A percentile compares a stretch with the other conserved stretches of the same genome.
phyloP scores from a whole-genome alignment of 495 filamentous ascomycete species.

The Lasiosphaeria ovina region DNA sequence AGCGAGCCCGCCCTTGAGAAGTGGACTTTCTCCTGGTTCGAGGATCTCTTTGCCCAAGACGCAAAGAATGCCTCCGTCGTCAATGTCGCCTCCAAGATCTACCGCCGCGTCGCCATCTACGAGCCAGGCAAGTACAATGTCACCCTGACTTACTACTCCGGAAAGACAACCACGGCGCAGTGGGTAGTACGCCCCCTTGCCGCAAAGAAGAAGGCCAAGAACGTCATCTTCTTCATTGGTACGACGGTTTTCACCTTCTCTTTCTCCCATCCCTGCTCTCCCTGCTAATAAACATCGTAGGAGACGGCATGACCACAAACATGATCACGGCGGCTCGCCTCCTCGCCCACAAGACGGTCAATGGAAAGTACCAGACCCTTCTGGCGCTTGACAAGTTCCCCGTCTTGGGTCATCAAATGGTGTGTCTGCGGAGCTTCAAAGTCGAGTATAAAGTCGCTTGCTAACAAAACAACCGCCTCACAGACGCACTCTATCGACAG shows the following conservation, averaged over 20 bases:
- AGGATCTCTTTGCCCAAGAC: constrained; percentile 70
- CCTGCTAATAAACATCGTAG: constrained; percentile 17
- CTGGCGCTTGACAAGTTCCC: constrained; percentile 72
- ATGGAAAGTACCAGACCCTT: constrained; percentile 67
- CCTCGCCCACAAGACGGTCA: constrained; percentile 70
- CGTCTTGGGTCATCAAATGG: constrained; percentile 67
- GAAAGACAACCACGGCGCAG: constrained; percentile 59
- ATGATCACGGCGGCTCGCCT: constrained; percentile 72
- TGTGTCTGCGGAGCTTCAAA: background rate
- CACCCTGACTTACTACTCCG: constrained; percentile 65
- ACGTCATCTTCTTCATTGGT: constrained; percentile 74
- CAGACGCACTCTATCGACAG: constrained; percentile 67
- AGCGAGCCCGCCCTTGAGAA: constrained; percentile 61
- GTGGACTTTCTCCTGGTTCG: constrained; percentile 71
- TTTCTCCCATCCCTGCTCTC: background rate
- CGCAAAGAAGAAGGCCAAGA: constrained; percentile 67
- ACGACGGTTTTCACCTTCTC: constrained; percentile 6
- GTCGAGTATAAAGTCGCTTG: background rate
- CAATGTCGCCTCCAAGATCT: constrained; percentile 68
- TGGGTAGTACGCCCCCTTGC: constrained; percentile 69
- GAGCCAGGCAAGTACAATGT: constrained; percentile 71
- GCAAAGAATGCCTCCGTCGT: constrained; percentile 61
- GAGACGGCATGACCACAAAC: constrained; percentile 76
- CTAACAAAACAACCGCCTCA: background rate
- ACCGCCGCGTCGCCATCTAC: constrained; percentile 63